These are phyloP conservation scores for Tuber calosporum DNA, from an alignment of 495 filamentous ascomycete genomes.

Conservation along the genomic window DNA sequence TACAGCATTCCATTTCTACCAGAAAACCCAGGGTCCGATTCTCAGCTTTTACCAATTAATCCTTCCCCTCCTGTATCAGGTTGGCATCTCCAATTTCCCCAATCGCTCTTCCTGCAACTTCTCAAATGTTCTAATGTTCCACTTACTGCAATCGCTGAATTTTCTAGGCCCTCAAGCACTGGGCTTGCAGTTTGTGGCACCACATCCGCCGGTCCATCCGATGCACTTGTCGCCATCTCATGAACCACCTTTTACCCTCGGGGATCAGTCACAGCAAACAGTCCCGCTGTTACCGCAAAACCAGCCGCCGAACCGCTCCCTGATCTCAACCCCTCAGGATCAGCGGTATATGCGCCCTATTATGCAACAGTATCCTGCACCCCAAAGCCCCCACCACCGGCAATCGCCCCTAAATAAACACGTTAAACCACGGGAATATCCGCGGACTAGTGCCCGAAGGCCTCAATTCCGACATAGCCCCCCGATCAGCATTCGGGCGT, in stretches of 20 bases:
- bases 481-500: slow-evolving; percentile 4
- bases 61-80: neutral
- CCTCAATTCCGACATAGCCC: neutral
- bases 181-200: neutral
- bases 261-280: neutral
- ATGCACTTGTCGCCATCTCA: neutral
- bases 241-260: neutral
- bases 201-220: neutral
- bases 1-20: neutral
- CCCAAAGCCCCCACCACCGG: slow-evolving; percentile 9
- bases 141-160: neutral
- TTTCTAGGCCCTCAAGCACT: neutral
- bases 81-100: neutral
- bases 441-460: slow-evolving; percentile 2
- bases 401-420: neutral
- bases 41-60: neutral
- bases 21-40: neutral
- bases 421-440: neutral
- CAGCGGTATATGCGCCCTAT: slow-evolving; percentile 22
- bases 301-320: slow-evolving; percentile 12
- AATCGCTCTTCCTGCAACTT: neutral
- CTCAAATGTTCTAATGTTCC: neutral
- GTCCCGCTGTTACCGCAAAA: neutral
- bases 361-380: slow-evolving; percentile 7
- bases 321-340: slow-evolving; percentile 14